Conservation (phyloP, 1,284 basidiomycete species). For the Porogramme epimiltina region DNA sequence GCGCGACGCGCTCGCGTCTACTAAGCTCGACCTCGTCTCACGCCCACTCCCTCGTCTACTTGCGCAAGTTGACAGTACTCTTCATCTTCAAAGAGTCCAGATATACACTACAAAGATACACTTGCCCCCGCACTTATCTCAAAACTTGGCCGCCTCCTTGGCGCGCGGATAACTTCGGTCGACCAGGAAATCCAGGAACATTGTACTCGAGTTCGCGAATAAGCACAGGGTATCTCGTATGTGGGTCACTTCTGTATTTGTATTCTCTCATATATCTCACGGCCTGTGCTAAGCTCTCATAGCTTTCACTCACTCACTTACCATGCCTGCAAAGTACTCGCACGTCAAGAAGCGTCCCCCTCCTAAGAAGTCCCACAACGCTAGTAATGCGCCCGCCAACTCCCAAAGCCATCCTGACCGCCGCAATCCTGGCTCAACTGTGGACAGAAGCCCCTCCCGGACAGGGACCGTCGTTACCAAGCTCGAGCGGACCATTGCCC, state of each 20-base stretch:
- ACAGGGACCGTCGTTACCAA: conserved; percentile 58
- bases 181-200: too few relatives aligned
- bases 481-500: conserved; percentile 64
- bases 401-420: conserved; percentile 35
- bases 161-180: too few relatives aligned
- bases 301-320: too few relatives aligned
- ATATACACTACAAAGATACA: too few relatives aligned
- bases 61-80: neutral
- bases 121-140: too few relatives aligned
- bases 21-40: conserved; percentile 1
- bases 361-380: conserved; percentile 42
- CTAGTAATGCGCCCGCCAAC: conserved; percentile 35
- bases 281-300: too few relatives aligned
- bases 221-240: too few relatives aligned
- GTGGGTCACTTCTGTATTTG: too few relatives aligned
- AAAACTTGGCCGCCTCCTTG: too few relatives aligned
- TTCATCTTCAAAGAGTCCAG: neutral
- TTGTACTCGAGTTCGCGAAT: too few relatives aligned
- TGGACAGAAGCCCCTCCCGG: conserved; percentile 53
- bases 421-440: conserved; percentile 45
- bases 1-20: neutral
- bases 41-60: neutral
- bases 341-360: conserved; percentile 65
- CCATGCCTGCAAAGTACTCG: conserved; percentile 72
- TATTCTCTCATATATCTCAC: too few relatives aligned